These are phyloP conservation scores for Tetrapisispora phaffii DNA, from an alignment of 805 yeast genomes.

Conservation along the genomic window DNA sequence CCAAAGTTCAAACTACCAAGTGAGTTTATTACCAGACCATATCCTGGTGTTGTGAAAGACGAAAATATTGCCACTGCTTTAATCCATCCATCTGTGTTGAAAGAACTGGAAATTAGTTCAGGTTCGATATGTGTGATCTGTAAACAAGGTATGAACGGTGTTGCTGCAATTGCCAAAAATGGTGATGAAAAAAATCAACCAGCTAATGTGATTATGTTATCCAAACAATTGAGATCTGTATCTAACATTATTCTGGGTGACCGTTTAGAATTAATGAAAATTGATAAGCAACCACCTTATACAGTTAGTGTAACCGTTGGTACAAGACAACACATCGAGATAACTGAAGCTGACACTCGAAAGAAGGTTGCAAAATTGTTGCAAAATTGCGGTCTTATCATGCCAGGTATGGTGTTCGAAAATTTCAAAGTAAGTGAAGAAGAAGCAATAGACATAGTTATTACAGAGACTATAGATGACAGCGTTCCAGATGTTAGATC, in stretches of 20 bases:
- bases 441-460: slow-evolving; percentile 12
- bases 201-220: slow-evolving; percentile 38
- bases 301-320: slow-evolving; percentile 33
- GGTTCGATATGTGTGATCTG: slow-evolving; percentile 40
- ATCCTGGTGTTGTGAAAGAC: slow-evolving; percentile 12
- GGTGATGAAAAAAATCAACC: slow-evolving; percentile 30
- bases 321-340: slow-evolving; percentile 10
- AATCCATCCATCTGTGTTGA: slow-evolving; percentile 37
- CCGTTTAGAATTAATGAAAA: slow-evolving; percentile 38
- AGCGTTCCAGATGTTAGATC: slow-evolving; percentile 33
- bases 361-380: slow-evolving; percentile 36
- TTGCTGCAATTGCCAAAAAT: slow-evolving; percentile 35
- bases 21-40: slow-evolving; percentile 33
- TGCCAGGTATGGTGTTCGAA: slow-evolving; percentile 42
- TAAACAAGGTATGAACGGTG: slow-evolving; percentile 39
- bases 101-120: slow-evolving; percentile 36
- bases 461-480: slow-evolving; percentile 24
- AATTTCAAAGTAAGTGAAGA: slow-evolving; percentile 14
- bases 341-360: slow-evolving; percentile 12
- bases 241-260: slow-evolving; percentile 42
- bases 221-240: slow-evolving; percentile 36
- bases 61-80: slow-evolving; percentile 32
- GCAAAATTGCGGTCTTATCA: slow-evolving; percentile 48
- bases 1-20: slow-evolving; percentile 32
- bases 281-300: slow-evolving; percentile 39